Percentiles rank a stretch among this genome's conserved stretches.
phyloP scores from a whole-genome alignment of 2,329 filamentous ascomycete genomes.

The Fonsecaea pugnacius region DNA sequence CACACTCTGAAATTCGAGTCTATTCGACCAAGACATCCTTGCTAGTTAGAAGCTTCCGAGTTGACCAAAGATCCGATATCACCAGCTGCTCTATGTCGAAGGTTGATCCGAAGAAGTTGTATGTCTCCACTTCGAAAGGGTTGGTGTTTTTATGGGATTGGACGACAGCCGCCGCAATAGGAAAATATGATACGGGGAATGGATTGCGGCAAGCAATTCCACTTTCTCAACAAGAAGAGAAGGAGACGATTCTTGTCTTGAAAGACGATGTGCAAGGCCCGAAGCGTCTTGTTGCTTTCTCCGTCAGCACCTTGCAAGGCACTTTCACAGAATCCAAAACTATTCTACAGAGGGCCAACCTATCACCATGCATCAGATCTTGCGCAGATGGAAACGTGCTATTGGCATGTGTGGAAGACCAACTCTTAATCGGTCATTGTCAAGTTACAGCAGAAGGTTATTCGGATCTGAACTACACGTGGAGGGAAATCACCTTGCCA shows the following conservation, averaged over 20 bases:
- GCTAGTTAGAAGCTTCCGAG: slow-evolving; percentile 71
- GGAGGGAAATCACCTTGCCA: slow-evolving; percentile 60
- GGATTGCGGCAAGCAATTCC: slow-evolving; percentile 24
- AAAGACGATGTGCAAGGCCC: slow-evolving; percentile 15
- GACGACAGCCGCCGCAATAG: slow-evolving; percentile 48
- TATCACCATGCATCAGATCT: slow-evolving; percentile 24
- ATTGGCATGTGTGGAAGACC: slow-evolving; percentile 47
- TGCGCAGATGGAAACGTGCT: slow-evolving; percentile 41
- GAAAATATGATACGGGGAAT: slow-evolving; percentile 11
- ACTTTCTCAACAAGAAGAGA: slow-evolving; percentile 15
- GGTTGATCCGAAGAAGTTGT: slow-evolving; percentile 56
- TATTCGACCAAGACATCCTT: slow-evolving; percentile 83
- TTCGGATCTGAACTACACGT: slow-evolving; percentile 51
- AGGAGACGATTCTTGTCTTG: slow-evolving; percentile 25
- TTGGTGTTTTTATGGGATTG: slow-evolving; percentile 64
- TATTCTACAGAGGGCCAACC: slow-evolving; percentile 11
- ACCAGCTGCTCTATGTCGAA: slow-evolving; percentile 59
- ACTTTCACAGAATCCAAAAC: slow-evolving; percentile 10
- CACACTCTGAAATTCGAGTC: slow-evolving; percentile 75
- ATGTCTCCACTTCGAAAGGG: slow-evolving; percentile 58
- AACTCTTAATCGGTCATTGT: slow-evolving; percentile 65
- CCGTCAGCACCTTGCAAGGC: slow-evolving; percentile 4
- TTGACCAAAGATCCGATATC: slow-evolving; percentile 55
- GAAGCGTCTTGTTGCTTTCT: slow-evolving; percentile 16
- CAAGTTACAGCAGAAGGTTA: slow-evolving; percentile 42